Evolutionary conservation across 805 yeast genomes (phyloP).

Genomic region (Spencermartinsiella europaea): DNA sequence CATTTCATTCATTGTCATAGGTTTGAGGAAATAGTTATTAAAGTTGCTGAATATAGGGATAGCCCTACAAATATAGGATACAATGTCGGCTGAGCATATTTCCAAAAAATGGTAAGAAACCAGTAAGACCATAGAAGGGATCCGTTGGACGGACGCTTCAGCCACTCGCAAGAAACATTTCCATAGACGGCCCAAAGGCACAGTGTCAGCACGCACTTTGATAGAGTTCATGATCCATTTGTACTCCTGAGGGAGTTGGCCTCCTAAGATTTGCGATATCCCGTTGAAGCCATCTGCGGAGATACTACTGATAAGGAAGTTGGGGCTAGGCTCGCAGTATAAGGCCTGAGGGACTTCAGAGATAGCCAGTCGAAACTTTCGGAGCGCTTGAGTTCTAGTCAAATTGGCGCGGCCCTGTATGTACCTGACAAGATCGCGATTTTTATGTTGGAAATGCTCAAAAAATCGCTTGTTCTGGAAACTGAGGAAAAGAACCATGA

Average conservation of each 20-base stretch:
- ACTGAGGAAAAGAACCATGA: background rate
- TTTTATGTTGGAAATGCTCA: background rate
- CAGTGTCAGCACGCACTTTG: background rate
- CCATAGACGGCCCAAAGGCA: background rate
- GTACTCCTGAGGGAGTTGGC: background rate
- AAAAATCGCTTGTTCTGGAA: background rate
- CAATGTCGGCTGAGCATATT: background rate
- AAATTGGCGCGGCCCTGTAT: background rate
- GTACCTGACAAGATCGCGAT: background rate
- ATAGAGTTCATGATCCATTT: background rate
- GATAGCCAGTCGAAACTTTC: background rate
- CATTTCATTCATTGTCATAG: background rate
- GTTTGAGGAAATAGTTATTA: background rate
- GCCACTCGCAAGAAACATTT: background rate
- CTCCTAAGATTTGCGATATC: background rate
- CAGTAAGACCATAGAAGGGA: background rate
- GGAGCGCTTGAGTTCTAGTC: background rate
- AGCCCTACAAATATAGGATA: background rate
- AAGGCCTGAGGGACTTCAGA: background rate
- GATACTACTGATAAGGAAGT: background rate
- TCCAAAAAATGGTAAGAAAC: background rate
- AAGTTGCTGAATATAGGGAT: background rate
- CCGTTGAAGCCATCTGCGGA: background rate
- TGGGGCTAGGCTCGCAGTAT: background rate
- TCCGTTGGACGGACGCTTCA: background rate